Evolutionary conservation across 257 asterid species (phyloP).

Genomic region (Vinca minor): DNA sequence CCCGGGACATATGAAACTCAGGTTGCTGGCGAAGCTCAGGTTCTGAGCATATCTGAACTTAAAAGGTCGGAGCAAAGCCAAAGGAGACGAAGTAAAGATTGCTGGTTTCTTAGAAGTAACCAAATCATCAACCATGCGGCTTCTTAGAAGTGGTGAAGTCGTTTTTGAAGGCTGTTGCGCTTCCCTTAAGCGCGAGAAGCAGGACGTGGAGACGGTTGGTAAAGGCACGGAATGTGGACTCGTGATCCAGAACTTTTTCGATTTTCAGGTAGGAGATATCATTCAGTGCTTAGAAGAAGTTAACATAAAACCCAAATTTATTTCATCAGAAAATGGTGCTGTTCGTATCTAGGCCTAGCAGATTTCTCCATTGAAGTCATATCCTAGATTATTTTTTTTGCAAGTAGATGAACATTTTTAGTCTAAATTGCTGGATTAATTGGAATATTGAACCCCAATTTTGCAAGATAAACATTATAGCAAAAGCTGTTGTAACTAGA

Average conservation of each 20-base stretch:
- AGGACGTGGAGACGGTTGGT: conserved; percentile 75
- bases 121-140: conserved; percentile 50
- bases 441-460: background rate
- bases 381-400: background rate
- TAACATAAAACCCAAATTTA: conserved; percentile 67
- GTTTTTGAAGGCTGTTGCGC: conserved; percentile 64
- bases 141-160: conserved; percentile 79
- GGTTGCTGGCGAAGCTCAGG: conserved; percentile 91
- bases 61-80: conserved; percentile 72
- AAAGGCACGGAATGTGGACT: conserved; percentile 86
- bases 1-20: conserved; percentile 86
- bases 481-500: background rate
- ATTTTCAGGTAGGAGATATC: conserved; percentile 73
- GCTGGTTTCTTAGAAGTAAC: conserved; percentile 82
- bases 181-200: conserved; percentile 69
- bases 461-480: background rate
- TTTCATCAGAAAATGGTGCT: conserved; percentile 79
- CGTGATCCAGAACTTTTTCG: conserved; percentile 51
- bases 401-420: conserved; percentile 4
- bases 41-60: conserved; percentile 63
- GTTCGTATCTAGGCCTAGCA: conserved; percentile 74
- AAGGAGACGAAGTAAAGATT: conserved; percentile 67
- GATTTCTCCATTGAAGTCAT: background rate
- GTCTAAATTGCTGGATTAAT: background rate
- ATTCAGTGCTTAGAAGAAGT: conserved; percentile 79